A percentile compares a stretch with the other conserved stretches of the same genome.
phyloP scores from a whole-genome alignment of 768 basidiomycete genomes.

The Tylopilus subfusipes region DNA sequence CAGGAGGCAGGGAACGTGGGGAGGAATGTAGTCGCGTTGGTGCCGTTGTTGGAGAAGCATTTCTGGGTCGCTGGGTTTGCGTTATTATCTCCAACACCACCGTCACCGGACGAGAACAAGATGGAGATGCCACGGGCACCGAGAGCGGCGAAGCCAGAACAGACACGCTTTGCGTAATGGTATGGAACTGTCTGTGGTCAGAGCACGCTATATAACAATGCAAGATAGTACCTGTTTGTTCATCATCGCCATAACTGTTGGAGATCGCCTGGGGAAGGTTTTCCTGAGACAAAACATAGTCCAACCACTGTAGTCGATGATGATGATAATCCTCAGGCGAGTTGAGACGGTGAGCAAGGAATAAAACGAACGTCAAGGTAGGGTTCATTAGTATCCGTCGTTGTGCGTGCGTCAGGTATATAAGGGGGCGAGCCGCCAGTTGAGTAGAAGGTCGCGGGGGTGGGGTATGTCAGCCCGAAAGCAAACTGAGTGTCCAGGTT shows the following conservation, averaged over 20 bases:
- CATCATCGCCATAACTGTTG: conserved; percentile 70
- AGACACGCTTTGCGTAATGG: conserved; percentile 55
- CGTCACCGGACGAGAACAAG: conserved; percentile 63
- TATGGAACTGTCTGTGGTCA: conserved; percentile 45
- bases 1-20: conserved; percentile 61
- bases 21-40: conserved; percentile 50
- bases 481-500: conserved; percentile 67
- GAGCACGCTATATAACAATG: background rate
- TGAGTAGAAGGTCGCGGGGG: conserved; percentile 55
- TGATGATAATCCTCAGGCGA: background rate
- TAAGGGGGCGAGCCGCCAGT: conserved; percentile 63
- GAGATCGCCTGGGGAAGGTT: conserved; percentile 59
- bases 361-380: conserved; percentile 37
- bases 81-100: conserved; percentile 64
- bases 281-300: conserved; percentile 48
- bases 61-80: conserved; percentile 46
- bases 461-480: conserved; percentile 62
- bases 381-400: conserved; percentile 47
- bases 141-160: conserved; percentile 60
- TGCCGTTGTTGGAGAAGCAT: conserved; percentile 60
- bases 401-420: conserved; percentile 41
- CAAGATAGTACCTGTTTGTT: conserved; percentile 54
- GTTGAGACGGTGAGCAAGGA: background rate
- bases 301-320: conserved; percentile 50
- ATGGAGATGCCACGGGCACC: conserved; percentile 66